Base-by-base conservation (phyloP, 768 basidiomycete genomes). In the Phanerochaete carnosa region DNA sequence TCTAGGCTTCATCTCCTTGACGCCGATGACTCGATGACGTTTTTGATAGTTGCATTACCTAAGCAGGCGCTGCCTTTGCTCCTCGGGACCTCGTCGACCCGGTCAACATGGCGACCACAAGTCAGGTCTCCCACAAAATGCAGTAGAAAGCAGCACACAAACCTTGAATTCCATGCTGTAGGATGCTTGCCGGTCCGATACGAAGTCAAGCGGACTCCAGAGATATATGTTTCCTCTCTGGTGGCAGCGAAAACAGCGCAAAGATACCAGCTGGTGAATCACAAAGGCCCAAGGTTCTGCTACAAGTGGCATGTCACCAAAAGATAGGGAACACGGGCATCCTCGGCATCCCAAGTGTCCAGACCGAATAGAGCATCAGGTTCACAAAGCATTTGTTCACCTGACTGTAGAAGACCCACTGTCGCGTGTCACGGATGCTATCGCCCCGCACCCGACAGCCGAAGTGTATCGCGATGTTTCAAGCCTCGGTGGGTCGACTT, bases 21-120 rank as follows among this genome's bases (percentile, higher is more conserved):
- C 25, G 47, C 33, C 52, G 30, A 32, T 55, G 35, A 37, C 19
- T 37, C 54, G 28, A 29, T 55, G 54, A 55, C 54, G 54, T 55
- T 43, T 15, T 6, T 29, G 2, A 28, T 15, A 35, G 8, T 49
- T 15, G n/a, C n/a, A 37, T 55, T 55, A 55, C 54, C 22, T 55
- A 55, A 55, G 35, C 54, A 39, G 39, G 37, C 54, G 35, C 13
- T n/a, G 11, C 39, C n/a, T n/a, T n/a, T n/a, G n/a, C n/a, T n/a
- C 19, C 33, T 13, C 33, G 39, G 5, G 39, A 43, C 5, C 8
- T 19, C 19, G 8, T 19, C 39, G 16, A 8, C 19, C 39, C 11
- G 39, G 11, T 43, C 39, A 12, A 19, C 39, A 43, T 19, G 19
- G 19, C 39, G 8, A 9, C 39, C 39, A 43, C 39, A 35, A 35